Percentiles rank a stretch among this genome's conserved stretches.
phyloP scores from a whole-genome alignment of 345 rosid genomes.

The Bruguiera parviflora region DNA sequence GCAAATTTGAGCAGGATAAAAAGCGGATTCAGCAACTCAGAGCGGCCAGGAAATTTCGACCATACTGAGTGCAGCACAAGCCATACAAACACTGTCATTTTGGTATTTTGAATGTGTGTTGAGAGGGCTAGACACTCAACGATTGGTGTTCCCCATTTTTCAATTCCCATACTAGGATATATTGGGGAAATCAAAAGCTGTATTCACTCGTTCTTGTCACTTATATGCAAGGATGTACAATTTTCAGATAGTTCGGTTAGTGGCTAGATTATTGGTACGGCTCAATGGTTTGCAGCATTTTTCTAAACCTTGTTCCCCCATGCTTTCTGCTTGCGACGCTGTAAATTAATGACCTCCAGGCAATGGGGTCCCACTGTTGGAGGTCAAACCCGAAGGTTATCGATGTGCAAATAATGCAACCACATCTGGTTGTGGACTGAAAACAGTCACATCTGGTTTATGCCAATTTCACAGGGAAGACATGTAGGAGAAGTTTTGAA shows the following conservation, averaged over 20 bases:
- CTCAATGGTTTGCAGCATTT: background rate
- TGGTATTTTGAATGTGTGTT: background rate
- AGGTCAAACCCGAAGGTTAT: no score
- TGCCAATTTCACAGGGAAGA: no score
- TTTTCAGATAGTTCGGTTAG: background rate
- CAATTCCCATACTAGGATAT: background rate
- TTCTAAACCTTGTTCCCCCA: no score
- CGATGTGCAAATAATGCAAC: no score
- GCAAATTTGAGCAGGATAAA: slow-evolving; percentile 12
- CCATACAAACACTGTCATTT: slow-evolving; percentile 15
- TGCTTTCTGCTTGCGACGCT: no score
- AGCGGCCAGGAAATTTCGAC: slow-evolving; percentile 2
- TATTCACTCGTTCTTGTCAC: background rate
- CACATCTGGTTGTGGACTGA: no score
- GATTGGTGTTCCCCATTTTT: background rate
- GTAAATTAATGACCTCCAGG: no score
- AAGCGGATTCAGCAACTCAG: slow-evolving; percentile 5
- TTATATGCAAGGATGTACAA: background rate
- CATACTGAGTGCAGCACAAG: background rate
- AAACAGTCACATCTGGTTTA: no score
- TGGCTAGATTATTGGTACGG: background rate
- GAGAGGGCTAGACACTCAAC: background rate
- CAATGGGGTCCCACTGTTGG: no score
- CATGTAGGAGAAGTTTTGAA: no score
- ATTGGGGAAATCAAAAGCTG: background rate